These are phyloP conservation scores for Speleostelium caveatum DNA, from an alignment of 78 protist genomes.

Conservation along the genomic window DNA sequence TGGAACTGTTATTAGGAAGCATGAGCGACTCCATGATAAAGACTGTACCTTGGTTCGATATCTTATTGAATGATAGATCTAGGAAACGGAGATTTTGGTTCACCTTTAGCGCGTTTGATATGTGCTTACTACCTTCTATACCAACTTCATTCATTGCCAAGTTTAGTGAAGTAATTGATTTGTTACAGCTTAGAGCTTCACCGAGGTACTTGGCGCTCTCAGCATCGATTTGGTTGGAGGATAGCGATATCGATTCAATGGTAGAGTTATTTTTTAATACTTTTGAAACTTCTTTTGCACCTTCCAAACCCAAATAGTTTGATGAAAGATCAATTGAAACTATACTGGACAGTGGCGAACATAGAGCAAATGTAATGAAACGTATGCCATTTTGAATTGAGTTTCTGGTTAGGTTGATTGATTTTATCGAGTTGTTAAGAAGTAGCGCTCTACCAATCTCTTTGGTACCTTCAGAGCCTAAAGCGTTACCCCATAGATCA, in stretches of 20 bases:
- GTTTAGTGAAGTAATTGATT: neutral
- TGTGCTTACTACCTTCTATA: slow-evolving; percentile 6
- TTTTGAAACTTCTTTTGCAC: slow-evolving; percentile 23
- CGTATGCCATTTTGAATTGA: slow-evolving; percentile 49
- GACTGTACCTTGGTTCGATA: neutral
- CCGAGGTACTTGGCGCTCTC: neutral
- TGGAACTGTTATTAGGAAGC: neutral
- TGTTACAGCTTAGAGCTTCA: neutral
- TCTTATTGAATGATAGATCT: slow-evolving; percentile 12
- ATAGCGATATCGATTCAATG: slow-evolving; percentile 20
- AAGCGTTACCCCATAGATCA: slow-evolving; percentile 48
- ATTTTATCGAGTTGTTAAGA: slow-evolving; percentile 6
- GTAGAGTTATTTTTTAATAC: neutral
- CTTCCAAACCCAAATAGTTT: neutral
- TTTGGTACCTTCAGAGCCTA: slow-evolving; percentile 24
- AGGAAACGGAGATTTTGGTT: neutral
- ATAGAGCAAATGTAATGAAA: slow-evolving; percentile 38
- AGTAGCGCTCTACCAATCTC: slow-evolving; percentile 31
- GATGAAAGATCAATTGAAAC: slow-evolving; percentile 47
- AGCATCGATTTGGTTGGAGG: slow-evolving; percentile 19
- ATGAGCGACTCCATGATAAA: neutral
- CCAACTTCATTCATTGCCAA: slow-evolving; percentile 41
- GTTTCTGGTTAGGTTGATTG: slow-evolving; percentile 33
- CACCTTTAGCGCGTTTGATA: neutral
- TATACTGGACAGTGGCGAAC: neutral